Base-by-base conservation (phyloP, 495 filamentous ascomycete species). In the Haplographium delicatum region DNA sequence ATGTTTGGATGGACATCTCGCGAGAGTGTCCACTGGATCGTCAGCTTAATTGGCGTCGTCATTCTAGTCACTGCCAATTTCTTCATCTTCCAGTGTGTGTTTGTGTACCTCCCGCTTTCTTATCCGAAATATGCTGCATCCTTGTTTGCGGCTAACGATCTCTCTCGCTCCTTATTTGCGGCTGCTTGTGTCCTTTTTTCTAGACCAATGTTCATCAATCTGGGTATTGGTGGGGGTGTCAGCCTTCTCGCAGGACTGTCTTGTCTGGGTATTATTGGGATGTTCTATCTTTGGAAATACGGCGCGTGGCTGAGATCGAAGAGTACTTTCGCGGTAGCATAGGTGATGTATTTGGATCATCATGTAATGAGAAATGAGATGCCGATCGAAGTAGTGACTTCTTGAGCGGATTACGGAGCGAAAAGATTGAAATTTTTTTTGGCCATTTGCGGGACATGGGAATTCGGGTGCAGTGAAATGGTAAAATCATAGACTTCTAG, bases 31-130 rank as follows among this genome's bases (percentile, higher is more conserved):
- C 76, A 79, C 57, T 83, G 76, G 76, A 65, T 74, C n/a, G 73
- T 78, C 15, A 63, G 69, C 33, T 68, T 77, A 47, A 63, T 73
- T 11, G 73, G 67, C 2, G 68, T 67, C 2, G 63, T 54, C 24
- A 65, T 75, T 53, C 81, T 79, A 56, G 74, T 71, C 4, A 62
- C 68, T 5, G 72, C 74, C 0, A 40, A 73, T 0, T 72, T 78
- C 19, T 37, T 68, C 20, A 78, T 91, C 15, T 89, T 89, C 73
- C 71, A 90, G 20, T 73, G 75, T 37, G 74, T 88, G 54, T 79
- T 88, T 72, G 85, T 82, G 59, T 93, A 90, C 64, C 74, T 91
- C 16, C 51, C 51, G n/a, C n/a, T 44, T 8, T 48, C 28, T 15
- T 54, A 54, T 38, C 66, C 79, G 5, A 67, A 81, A 10, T 74